Conservation (phyloP, 495 filamentous ascomycete species). For the Penicillium simplicissimum region DNA sequence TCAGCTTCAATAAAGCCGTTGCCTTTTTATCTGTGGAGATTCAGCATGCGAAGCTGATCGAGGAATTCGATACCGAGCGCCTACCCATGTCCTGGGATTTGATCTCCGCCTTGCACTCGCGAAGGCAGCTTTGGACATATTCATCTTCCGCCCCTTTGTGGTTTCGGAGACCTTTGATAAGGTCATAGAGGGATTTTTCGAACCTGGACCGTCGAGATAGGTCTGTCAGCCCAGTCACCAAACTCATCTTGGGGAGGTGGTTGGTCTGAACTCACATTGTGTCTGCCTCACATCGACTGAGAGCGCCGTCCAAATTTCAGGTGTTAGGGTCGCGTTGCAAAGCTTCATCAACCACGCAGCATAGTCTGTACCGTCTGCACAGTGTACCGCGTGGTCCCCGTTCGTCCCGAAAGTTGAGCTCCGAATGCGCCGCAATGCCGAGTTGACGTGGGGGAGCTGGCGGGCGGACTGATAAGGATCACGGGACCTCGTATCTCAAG, state of each 20-base stretch:
- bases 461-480: slow-evolving; percentile 25
- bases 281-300: neutral
- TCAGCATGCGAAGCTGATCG: slow-evolving; percentile 24
- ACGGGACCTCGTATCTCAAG: slow-evolving; percentile 22
- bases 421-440: slow-evolving; percentile 1
- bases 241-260: neutral
- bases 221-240: neutral
- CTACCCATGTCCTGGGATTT: slow-evolving; percentile 87
- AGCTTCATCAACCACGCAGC: neutral
- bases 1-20: slow-evolving; percentile 88
- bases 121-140: slow-evolving; percentile 86
- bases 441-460: slow-evolving; percentile 14
- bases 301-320: neutral
- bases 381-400: neutral
- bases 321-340: neutral
- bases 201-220: slow-evolving; percentile 68
- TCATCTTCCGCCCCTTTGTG: slow-evolving; percentile 93
- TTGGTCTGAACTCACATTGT: slow-evolving; percentile 13
- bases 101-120: slow-evolving; percentile 92
- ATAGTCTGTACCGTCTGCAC: neutral
- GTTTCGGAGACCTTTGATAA: slow-evolving; percentile 90
- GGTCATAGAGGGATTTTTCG: slow-evolving; percentile 98
- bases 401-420: slow-evolving; percentile 2
- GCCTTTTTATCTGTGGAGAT: slow-evolving; percentile 78
- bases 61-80: slow-evolving; percentile 2